Base-by-base conservation (phyloP, 768 basidiomycete species). In the Fistulinella prunicolor region DNA sequence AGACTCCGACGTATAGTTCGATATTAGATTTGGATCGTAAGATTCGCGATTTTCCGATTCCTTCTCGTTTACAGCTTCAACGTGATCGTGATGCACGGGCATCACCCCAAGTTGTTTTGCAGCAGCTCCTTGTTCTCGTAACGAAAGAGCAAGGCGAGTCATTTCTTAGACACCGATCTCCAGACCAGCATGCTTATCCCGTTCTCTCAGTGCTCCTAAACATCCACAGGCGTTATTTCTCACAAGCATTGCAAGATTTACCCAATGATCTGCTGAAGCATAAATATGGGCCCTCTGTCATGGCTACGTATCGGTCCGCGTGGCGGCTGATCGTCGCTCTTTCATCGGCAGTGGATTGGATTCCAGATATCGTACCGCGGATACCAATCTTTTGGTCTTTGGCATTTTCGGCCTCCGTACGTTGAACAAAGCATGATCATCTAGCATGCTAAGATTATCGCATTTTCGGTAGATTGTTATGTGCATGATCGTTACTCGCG, bases 221-320 rank as follows among this genome's bases (percentile, higher is more conserved):
- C 55, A 70, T 89, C 14, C 86, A 87, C 58, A 73, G 85, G 23
- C 72, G 79, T 14, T 86, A 85, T 61, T 83, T 87, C 56, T 80
- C 80, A 2, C 81, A 81, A 56, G 83, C 84, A 0, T 63, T 89
- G 17, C 77, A 79, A 42, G 85, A 86, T 38, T 69, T 71, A 41
- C 80, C 82, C 1, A 55, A 65, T 8, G 81, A 86, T 46, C 69
- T 81, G 3, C 68, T 82, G 40, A 73, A 73, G 47, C 85, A 88
- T 56, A 75, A 71, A 56, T 87, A 81, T 61, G 74, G 80, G 0
- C 80, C 82, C 1, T 89, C 87, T 1, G 82, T 87, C 6, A 75
- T 85, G 63, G 82, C 87, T 0, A 78, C 80, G 13, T 88, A 85
- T 64, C 82, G 84, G 2, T 84, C 83, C 2, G 81, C 85, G 4